Evolutionary conservation across 495 filamentous ascomycete species (phyloP).

Genomic region (Lophiostoma macrostomum): DNA sequence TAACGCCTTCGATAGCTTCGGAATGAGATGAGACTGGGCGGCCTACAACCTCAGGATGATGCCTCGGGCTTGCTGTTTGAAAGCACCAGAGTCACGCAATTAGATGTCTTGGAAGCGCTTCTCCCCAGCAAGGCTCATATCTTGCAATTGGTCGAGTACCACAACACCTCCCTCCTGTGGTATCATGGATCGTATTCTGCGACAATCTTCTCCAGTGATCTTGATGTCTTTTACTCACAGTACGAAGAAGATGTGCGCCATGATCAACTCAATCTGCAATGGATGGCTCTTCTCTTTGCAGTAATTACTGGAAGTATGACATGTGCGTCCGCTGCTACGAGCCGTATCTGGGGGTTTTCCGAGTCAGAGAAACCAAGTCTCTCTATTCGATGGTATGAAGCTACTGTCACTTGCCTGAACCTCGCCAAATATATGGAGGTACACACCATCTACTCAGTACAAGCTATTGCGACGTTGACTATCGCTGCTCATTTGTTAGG

Average conservation of each 20-base stretch:
- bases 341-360: slow-evolving; percentile 5
- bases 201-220: background rate
- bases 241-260: slow-evolving; percentile 2
- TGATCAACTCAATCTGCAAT: slow-evolving; percentile 10
- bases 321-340: background rate
- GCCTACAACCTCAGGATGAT: no score
- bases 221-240: background rate
- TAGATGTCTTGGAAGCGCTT: slow-evolving; percentile 8
- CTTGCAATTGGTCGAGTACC: slow-evolving; percentile 5
- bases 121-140: slow-evolving; percentile 7
- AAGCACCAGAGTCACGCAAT: background rate
- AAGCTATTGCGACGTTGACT: slow-evolving; percentile 19
- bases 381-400: slow-evolving; percentile 9
- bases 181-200: slow-evolving; percentile 16
- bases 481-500: slow-evolving; percentile 15
- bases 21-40: no score
- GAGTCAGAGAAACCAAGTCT: slow-evolving; percentile 7
- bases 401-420: slow-evolving; percentile 8
- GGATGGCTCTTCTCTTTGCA: slow-evolving; percentile 15
- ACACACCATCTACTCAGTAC: slow-evolving; percentile 8
- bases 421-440: slow-evolving; percentile 5
- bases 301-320: slow-evolving; percentile 11
- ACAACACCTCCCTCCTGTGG: slow-evolving; percentile 10
- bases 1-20: no score
- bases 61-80: no score